phyloP scores from a whole-genome alignment of 2,329 filamentous ascomycete species.

The Fusarium anguioides region DNA sequence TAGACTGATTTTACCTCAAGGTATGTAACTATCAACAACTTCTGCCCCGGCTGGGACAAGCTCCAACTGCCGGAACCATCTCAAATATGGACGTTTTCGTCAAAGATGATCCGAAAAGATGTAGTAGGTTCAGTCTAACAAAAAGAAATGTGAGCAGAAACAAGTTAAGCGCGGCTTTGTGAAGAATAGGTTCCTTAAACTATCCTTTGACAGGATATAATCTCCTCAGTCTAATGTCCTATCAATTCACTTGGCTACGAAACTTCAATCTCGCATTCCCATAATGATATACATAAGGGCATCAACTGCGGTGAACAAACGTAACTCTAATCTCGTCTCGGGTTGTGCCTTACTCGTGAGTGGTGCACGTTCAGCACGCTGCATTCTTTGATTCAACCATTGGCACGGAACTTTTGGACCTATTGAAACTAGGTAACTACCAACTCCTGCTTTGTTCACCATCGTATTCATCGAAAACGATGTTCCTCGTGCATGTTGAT shows the following conservation, averaged over 20 bases:
- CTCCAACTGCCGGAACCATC: slow-evolving; percentile 9
- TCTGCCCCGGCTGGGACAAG: not conserved
- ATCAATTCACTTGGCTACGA: slow-evolving; percentile 2
- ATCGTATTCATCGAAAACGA: not conserved
- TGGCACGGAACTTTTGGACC: slow-evolving; percentile 10
- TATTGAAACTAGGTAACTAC: not conserved
- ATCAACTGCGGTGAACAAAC: not conserved
- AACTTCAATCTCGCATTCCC: slow-evolving; percentile 19
- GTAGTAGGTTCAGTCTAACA: not conserved
- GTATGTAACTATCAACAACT: slow-evolving; percentile 4
- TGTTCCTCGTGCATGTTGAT: not conserved
- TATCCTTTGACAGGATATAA: not conserved
- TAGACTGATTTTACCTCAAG: no score
- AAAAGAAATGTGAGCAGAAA: not conserved
- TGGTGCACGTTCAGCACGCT: not conserved
- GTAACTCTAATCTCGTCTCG: not conserved
- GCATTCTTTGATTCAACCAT: slow-evolving; percentile 19
- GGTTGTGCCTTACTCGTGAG: not conserved
- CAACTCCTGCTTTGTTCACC: not conserved
- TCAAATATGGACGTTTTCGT: slow-evolving; percentile 14
- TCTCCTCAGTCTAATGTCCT: not conserved
- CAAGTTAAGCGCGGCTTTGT: not conserved
- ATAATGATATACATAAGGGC: not conserved
- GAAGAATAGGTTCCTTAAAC: not conserved
- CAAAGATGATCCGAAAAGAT: not conserved